Base-by-base conservation (phyloP, 495 filamentous ascomycete genomes). In the Beverwykella pulmonaria region DNA sequence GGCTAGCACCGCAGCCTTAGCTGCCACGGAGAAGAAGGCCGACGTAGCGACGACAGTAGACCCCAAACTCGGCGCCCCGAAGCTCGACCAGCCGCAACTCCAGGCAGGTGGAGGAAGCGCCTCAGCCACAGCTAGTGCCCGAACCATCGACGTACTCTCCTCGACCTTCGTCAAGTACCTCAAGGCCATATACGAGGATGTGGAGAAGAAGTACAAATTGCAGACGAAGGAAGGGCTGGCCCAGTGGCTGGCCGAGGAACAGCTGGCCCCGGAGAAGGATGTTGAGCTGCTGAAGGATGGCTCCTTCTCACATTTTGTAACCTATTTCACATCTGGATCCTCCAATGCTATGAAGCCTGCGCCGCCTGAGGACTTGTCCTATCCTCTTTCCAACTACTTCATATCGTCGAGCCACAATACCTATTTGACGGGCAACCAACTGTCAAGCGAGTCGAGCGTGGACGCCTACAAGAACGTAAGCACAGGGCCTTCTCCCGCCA, bases 321-420 rank as follows among this genome's bases (percentile, higher is more conserved):
- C 41, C 29, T 68, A 71, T 44, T 58, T 65, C 15, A 39, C 53
- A 22, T 65, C 59, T 0, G 60, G 60, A 10, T 17, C 48, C 27
- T 44, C 65, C 19, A 71, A 68, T 59, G 64, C 46, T 29, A 65
- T 71, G 61, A 49, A 59, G 17, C 27, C 59, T 46, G 20, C 47
- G 15, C 22, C 53, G 22, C 26, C 39, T 8, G 49, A 68, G 15
- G 69, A 71, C 49, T 25, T n/a, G 22, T 61, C 69, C 8, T 86
- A 83, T 50, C 91, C 92, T 2, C 80, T 97, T 36, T 89, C 89
- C 41, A 90, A 88, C 70, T 98, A 97, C 79, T 98, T 89, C 73
- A 88, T 98, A 65, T 92, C 87, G 55, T 93, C 89, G 25, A 96
- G 91, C 73, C 93, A 98, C 76, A 98, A 98, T 75, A 97, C 93